Evolutionary conservation across 2,329 filamentous ascomycete genomes (phyloP).

Genomic region (Trichoderma polysporum): DNA sequence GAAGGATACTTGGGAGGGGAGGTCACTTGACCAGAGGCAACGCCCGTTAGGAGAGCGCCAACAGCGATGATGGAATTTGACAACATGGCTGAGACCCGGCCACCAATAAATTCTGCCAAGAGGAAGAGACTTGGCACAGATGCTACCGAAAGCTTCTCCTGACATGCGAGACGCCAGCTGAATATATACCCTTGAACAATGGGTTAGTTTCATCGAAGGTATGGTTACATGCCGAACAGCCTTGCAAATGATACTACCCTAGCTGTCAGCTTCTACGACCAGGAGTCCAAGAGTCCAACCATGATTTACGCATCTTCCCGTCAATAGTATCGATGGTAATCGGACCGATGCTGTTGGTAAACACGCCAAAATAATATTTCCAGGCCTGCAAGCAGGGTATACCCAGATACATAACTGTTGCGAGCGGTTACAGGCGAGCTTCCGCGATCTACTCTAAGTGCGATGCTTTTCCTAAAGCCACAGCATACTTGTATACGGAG

Average conservation of each 20-base stretch:
- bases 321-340: not conserved
- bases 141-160: not conserved
- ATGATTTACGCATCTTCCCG: not conserved
- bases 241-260: not conserved
- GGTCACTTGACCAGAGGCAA: not conserved
- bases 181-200: constrained; percentile 5
- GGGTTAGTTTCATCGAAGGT: not conserved
- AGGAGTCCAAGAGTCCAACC: not conserved
- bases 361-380: not conserved
- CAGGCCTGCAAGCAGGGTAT: not conserved
- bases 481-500: too few species aligned
- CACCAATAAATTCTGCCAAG: not conserved
- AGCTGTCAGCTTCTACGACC: not conserved
- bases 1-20: not conserved
- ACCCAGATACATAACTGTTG: not conserved
- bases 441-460: not conserved
- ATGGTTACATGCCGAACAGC: not conserved
- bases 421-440: not conserved
- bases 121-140: not conserved
- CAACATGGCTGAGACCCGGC: not conserved
- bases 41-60: not conserved
- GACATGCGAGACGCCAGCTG: not conserved
- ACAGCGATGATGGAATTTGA: not conserved
- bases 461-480: not conserved
- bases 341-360: not conserved